Evolutionary conservation across 768 basidiomycete species (phyloP).

Genomic region (Neoboletus magnificus): DNA sequence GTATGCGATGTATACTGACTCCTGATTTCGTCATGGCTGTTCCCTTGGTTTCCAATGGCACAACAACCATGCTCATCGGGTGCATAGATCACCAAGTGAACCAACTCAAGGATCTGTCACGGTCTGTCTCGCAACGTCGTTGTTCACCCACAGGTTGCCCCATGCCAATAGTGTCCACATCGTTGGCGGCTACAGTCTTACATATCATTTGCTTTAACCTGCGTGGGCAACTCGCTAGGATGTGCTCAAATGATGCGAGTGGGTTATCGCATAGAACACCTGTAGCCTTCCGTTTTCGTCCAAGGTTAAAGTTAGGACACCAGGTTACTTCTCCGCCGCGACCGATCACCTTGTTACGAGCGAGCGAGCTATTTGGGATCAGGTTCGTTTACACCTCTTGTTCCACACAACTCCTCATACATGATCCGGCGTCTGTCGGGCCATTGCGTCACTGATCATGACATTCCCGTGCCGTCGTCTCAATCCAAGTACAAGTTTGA

Average conservation of each 20-base stretch:
- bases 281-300: neutral
- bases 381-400: neutral
- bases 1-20: neutral
- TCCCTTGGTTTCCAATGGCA: neutral
- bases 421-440: neutral
- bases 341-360: neutral
- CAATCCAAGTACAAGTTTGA: neutral
- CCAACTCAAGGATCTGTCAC: no score
- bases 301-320: neutral
- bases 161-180: neutral
- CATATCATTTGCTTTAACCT: neutral
- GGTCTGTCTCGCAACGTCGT: neutral
- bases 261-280: neutral
- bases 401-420: constrained; percentile 6
- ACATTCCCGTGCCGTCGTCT: neutral
- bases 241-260: neutral
- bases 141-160: neutral
- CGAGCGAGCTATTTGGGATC: neutral
- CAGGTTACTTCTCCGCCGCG: neutral
- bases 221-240: neutral
- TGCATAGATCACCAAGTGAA: neutral
- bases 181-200: neutral
- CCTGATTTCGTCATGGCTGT: neutral
- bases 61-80: neutral
- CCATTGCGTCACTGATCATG: constrained; percentile 5